Evolutionary conservation across 306 rosid genomes (phyloP), one percentile per base, ranked within the genome.

Genomic region (Cucumis hystrix): DNA sequence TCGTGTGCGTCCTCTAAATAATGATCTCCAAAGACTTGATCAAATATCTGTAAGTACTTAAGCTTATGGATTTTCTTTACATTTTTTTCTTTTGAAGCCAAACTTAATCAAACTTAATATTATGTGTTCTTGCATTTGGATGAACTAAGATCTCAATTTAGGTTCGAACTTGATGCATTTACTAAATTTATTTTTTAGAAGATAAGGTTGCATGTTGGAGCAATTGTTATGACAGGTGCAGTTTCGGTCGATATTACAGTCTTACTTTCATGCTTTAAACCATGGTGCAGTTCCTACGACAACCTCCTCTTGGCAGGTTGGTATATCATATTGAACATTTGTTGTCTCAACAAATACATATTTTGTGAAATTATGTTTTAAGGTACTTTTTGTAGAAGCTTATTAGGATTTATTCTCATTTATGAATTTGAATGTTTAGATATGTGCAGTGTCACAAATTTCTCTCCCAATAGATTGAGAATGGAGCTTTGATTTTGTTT

Each of bases 241-340:
- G 79, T 96, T 76, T 83, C 92, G 83, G 80, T 96, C 77, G 99
- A 98, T 39, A 85, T 96, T 54, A 89, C 91, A 0, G 83, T 87
- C 99, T 60, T 96, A 96, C 91, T 86, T 96, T 45, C 90, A 91
- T 79, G 99, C 99, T 28, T 87, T 96, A 51, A 96, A 96, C 80
- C 87, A 89, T 66, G 99, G 99, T 83, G 99, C 99, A 3, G 98
- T 96, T 80, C 98, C 99, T 58, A 84, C 93, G 49, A 92, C 92
- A 84, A 84, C 95, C 76, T 96, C 98, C 77, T 92, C 99, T 23
- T 96, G 99, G 99, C 98, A 96, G 99, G 99, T 91, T 72, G 57
- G 83, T 86, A 66, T 66, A n/a, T 37, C 23, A 16, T 15, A 52
- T 47, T 52, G 57, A 52, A 52, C 20, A 15, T 52, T 52, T 4